A percentile compares a stretch with the other conserved stretches of the same genome.
Evolutionary conservation across 805 yeast species (phyloP).

Genomic region (Groenewaldozyma salmanticensis): DNA sequence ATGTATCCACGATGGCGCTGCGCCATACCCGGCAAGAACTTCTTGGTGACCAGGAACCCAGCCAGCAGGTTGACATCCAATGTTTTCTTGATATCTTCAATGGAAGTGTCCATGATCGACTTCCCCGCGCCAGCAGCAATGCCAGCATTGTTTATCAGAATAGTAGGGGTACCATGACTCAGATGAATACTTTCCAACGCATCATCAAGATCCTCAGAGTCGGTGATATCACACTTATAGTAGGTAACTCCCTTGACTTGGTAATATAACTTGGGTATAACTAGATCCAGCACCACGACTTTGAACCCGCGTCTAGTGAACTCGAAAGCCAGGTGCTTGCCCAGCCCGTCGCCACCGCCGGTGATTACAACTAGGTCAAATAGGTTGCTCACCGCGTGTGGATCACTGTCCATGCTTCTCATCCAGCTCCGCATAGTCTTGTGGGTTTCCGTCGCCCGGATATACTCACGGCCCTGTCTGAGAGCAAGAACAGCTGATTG

Average conservation of each 20-base stretch:
- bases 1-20: conserved; percentile 55
- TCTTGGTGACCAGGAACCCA: conserved; percentile 57
- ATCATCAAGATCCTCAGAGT: conserved; percentile 34
- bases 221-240: conserved; percentile 62
- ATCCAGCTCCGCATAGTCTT: neutral
- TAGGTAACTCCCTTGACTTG: conserved; percentile 38
- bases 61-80: conserved; percentile 63
- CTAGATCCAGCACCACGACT: conserved; percentile 60
- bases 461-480: neutral
- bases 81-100: conserved; percentile 51
- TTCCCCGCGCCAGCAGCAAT: conserved; percentile 44
- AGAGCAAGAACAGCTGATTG: neutral
- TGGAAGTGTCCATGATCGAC: conserved; percentile 42
- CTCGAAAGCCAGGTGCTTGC: conserved; percentile 45
- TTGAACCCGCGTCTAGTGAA: conserved; percentile 37
- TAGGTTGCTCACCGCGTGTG: neutral
- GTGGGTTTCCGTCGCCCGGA: neutral
- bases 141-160: conserved; percentile 83
- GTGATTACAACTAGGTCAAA: conserved; percentile 48
- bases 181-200: conserved; percentile 33
- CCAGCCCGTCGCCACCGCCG: conserved; percentile 80
- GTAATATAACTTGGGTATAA: conserved; percentile 23
- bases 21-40: conserved; percentile 68
- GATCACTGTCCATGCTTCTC: neutral
- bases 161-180: conserved; percentile 51